Evolutionary conservation across 352 stramenopile species (phyloP).

Genomic region (Globisporangium cystogenes): DNA sequence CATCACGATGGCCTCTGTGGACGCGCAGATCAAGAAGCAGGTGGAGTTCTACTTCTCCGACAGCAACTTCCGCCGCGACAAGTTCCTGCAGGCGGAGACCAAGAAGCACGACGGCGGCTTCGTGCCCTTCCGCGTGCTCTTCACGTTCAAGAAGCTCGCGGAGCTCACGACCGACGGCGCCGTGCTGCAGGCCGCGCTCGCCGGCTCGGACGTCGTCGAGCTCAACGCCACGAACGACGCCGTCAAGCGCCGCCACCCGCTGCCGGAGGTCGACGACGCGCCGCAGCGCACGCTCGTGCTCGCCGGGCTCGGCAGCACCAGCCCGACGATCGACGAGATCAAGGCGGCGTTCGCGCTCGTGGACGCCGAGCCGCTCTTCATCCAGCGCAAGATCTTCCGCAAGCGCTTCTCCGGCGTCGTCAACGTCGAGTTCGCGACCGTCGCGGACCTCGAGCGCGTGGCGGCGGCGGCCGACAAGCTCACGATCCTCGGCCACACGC

Average conservation of each 20-base stretch:
- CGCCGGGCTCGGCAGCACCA: conserved; percentile 45
- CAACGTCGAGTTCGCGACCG: conserved; percentile 70
- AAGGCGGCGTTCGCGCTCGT: conserved; percentile 54
- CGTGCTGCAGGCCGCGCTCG: conserved; percentile 63
- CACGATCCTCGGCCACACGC: conserved; percentile 51
- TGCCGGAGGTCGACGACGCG: conserved; percentile 60
- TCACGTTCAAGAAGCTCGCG: conserved; percentile 91
- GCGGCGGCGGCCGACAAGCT: conserved; percentile 44
- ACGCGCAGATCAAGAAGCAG: conserved; percentile 84
- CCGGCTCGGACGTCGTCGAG: conserved; percentile 72
- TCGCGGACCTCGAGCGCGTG: conserved; percentile 44
- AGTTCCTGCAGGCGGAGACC: conserved; percentile 84
- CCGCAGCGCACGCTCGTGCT: conserved; percentile 65
- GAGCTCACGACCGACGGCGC: conserved; percentile 70
- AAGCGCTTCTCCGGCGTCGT: conserved; percentile 71
- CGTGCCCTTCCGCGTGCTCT: conserved; percentile 80
- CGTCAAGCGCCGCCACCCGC: conserved; percentile 66
- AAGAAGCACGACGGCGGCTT: conserved; percentile 82
- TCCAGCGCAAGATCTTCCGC: conserved; percentile 64
- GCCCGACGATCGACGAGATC: conserved; percentile 79
- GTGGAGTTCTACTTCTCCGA: conserved; percentile 93
- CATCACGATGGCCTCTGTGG: conserved; percentile 50
- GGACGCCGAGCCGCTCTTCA: conserved; percentile 60
- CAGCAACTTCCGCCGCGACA: conserved; percentile 90
- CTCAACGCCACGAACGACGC: conserved; percentile 73